Evolutionary conservation across 169 alveolate genomes (phyloP).

Genomic region (Plasmodium gonderi): DNA sequence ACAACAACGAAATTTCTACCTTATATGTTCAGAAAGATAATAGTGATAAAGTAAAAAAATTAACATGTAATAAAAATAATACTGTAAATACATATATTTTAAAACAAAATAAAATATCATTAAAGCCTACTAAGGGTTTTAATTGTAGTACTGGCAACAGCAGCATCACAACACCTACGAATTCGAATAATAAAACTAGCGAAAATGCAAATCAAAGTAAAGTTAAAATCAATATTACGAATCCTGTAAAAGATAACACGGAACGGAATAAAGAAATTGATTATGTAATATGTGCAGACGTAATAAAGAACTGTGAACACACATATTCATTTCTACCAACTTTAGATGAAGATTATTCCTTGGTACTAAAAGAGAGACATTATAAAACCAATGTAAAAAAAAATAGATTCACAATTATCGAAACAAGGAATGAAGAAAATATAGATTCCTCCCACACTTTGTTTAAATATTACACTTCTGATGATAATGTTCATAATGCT

Average conservation of each 20-base stretch:
- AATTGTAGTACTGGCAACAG: not conserved
- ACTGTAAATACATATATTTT: constrained; percentile 66
- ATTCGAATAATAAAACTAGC: constrained; percentile 10
- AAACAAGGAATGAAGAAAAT: constrained; percentile 73
- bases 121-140: constrained; percentile 16
- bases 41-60: constrained; percentile 61
- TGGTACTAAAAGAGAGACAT: constrained; percentile 66
- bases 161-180: not conserved
- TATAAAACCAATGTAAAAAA: constrained; percentile 69
- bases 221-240: constrained; percentile 25
- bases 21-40: constrained; percentile 63
- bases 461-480: constrained; percentile 60
- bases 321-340: constrained; percentile 67
- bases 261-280: constrained; percentile 42
- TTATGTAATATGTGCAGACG: constrained; percentile 65
- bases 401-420: constrained; percentile 60
- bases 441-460: constrained; percentile 65
- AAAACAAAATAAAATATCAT: constrained; percentile 27
- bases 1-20: constrained; percentile 28
- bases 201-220: constrained; percentile 32
- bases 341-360: constrained; percentile 68
- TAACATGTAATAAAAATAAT: constrained; percentile 53
- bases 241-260: constrained; percentile 14
- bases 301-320: constrained; percentile 35
- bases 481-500: not conserved